Evolutionary conservation across 352 stramenopile genomes (phyloP), one percentile per base, ranked within the genome.

Genomic region (Phytophthora tubulina): DNA sequence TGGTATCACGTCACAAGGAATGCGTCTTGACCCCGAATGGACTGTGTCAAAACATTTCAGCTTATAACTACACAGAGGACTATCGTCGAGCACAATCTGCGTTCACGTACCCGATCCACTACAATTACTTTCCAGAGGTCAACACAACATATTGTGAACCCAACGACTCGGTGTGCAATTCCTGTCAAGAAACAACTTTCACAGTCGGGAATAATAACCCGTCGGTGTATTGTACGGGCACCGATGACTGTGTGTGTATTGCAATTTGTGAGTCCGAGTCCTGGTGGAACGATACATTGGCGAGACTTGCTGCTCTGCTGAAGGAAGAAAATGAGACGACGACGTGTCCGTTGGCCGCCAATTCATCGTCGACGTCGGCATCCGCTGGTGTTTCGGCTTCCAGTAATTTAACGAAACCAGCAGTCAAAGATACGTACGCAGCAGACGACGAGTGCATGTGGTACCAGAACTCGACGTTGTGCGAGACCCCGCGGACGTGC

Each of bases 401-500:
- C 44, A 65, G 56, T 53, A 72, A 61, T 42, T 35, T 72, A 11
- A 67, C 55, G 9, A 51, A 36, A 45, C 41, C 59, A 51, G 35
- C 21, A 17, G 72, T 31, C 21, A 91, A 86, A 68, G 68, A 73
- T 56, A 52, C 72, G 39, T 79, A 82, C 56, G 66, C 81, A 6
- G 57, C 61, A 17, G 74, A 80, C 6, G 67, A 89, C 52, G 68
- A 72, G 48, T 91, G 84, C 63, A 82, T 78, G 71, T 91, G 84
- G 84, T 86, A 87, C 58, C 79, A 87, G 68, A 92, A 84, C 52
- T 82, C 85, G 57, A 88, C 81, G 6, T 75, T 70, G 51, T 90
- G 74, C 51, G 62, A 77, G 48, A 76, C 70, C 0, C 76, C 79
- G 11, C 74, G 82, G 6, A 79, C 76, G 15, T 91, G 84, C 63